Base-by-base conservation (phyloP, 768 basidiomycete genomes). In the Tulasnella sp. region DNA sequence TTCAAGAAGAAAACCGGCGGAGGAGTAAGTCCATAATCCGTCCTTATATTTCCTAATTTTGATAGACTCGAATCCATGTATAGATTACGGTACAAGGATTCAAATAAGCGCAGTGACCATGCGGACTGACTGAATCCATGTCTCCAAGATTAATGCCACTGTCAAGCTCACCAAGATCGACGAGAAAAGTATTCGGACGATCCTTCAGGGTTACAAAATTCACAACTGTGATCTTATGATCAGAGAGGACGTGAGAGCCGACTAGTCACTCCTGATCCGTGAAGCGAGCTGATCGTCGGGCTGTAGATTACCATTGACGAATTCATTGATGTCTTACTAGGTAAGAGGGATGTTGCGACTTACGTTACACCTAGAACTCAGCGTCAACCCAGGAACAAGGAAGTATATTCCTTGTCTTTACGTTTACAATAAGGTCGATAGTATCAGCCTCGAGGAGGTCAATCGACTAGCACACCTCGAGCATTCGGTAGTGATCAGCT, bases 191-290 rank as follows among this genome's bases (percentile, higher is more conserved):
- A 94, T 99, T 79, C 88, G 95, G 70, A 93, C 93, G 2, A 97
- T 99, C 80, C 85, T 99, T 57, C 93, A 95, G 78, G 89, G 93
- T 51, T 97, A 95, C 91, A 96, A 94, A 84, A 84, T 95, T 39
- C 94, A 95, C 82, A 94, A 97, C 82, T 97, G 95, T 82, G 97
- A 99, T 84, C 92, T 99, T 11, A 97, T 99, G 95, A 95, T 99
- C 81, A 89, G 98, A 82, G 96, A 99, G 87, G 97, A 99, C 85
- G 96, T 98, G 81, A 81, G 88, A 84, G 13, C 35, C 23, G 20
- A 16, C 4, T n/a, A n/a, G 20, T 37, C 55, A 40, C 55, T 32
- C 74, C 70, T 23, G 67, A 76, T 79, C 55, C 57, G 72, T 44
- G n/a, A 40, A 78, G 73, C 48, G 73, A 46, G 79, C 69, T 78